A percentile compares a stretch with the other conserved stretches of the same genome.
phyloP scores from a whole-genome alignment of 768 basidiomycete species.

The Boletus patriciae region DNA sequence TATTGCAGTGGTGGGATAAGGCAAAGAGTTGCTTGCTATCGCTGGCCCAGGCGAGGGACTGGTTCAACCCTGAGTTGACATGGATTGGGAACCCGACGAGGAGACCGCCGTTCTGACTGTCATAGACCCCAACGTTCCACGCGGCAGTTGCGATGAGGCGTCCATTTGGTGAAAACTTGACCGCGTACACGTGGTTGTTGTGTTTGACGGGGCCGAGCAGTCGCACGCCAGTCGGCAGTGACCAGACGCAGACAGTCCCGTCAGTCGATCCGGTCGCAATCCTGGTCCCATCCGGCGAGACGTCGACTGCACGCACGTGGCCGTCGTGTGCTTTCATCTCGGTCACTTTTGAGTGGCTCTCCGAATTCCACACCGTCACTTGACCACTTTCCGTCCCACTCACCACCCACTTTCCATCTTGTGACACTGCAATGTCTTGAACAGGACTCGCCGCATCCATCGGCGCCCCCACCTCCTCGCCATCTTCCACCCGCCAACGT shows the following conservation, averaged over 20 bases:
- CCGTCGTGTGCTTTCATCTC: not conserved
- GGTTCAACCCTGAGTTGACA: not conserved
- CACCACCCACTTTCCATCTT: not conserved
- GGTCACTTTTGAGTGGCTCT: not conserved
- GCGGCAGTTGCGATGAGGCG: not conserved
- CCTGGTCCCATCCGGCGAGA: too few species aligned
- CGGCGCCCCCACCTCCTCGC: not conserved
- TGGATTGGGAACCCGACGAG: not conserved
- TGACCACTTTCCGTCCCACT: not conserved
- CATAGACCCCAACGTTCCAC: too few species aligned
- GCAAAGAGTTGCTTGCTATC: not conserved
- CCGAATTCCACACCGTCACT: not conserved
- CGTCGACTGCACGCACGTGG: too few species aligned
- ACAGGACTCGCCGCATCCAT: not conserved
- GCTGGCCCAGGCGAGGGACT: constrained; percentile 2
- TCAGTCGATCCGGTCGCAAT: too few species aligned
- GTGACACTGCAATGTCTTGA: not conserved
- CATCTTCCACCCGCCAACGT: not conserved
- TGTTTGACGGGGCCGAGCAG: not conserved
- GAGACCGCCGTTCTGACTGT: too few species aligned
- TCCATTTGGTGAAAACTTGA: not conserved
- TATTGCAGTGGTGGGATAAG: not conserved
- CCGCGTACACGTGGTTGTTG: not conserved
- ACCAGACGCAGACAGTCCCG: not conserved
- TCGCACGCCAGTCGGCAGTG: not conserved